These are phyloP conservation scores for Chlorella sp. DNA, from an alignment of 139 green algal genomes.

Conservation along the genomic window DNA sequence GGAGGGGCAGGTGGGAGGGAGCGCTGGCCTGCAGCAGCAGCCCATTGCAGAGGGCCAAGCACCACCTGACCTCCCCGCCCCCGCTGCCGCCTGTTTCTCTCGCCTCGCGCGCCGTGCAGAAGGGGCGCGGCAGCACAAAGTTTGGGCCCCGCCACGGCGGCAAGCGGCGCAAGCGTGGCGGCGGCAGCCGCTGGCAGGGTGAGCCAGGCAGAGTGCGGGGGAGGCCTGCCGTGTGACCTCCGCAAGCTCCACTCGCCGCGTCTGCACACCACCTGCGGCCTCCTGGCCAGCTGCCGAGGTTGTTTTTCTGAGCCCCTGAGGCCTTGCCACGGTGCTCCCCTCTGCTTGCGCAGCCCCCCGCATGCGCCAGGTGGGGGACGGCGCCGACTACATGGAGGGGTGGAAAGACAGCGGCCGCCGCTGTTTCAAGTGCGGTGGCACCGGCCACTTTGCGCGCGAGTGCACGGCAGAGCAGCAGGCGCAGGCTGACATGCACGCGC, in stretches of 20 bases:
- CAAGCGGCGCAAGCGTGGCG: conserved; percentile 9
- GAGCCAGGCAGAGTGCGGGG: no score
- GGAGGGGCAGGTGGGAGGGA: no score
- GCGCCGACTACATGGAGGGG: conserved; percentile 52
- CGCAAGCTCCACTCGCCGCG: no score
- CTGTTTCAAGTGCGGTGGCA: conserved; percentile 60
- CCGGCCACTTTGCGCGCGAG: conserved; percentile 51
- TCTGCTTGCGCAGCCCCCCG: conserved; percentile 7
- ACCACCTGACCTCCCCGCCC: no score
- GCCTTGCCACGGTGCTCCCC: no score
- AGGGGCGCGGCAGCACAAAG: conserved; percentile 38
- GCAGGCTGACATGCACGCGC: conserved; percentile 9
- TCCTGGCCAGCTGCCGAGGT: no score
- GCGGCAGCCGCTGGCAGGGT: conserved; percentile 15
- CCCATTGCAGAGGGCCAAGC: no score
- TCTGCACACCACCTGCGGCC: no score
- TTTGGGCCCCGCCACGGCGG: conserved; percentile 14
- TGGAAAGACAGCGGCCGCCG: conserved; percentile 25
- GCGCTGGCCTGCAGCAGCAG: no score
- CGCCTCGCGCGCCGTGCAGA: no score
- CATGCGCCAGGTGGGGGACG: conserved; percentile 51
- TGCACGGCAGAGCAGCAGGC: conserved; percentile 31
- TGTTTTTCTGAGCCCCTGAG: no score
- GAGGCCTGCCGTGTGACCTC: no score
- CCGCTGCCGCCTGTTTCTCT: neutral